Conservation (phyloP, 2,329 filamentous ascomycete species). For the Fonsecaea monophora region DNA sequence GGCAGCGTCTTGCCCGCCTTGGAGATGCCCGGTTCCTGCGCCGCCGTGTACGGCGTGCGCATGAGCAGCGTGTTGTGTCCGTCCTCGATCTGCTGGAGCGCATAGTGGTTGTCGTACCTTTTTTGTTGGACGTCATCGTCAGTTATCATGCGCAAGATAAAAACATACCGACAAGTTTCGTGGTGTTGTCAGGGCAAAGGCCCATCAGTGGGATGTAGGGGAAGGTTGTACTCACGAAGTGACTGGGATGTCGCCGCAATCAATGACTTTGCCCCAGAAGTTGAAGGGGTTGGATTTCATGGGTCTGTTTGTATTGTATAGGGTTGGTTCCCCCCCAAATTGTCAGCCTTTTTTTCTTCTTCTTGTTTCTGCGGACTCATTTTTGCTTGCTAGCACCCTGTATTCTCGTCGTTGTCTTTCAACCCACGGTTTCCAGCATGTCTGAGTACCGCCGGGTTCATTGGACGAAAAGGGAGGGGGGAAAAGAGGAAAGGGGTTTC, state of each 20-base stretch:
- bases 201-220: background rate
- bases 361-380: background rate
- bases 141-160: background rate
- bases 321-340: background rate
- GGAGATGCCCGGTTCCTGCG: slow-evolving; percentile 70
- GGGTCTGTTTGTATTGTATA: slow-evolving; percentile 50
- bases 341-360: background rate
- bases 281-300: slow-evolving; percentile 80
- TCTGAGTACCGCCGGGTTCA: background rate
- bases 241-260: slow-evolving; percentile 85
- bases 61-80: slow-evolving; percentile 79
- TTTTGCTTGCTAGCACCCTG: background rate
- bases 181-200: no score
- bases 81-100: slow-evolving; percentile 83
- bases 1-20: slow-evolving; percentile 78
- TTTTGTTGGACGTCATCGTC: background rate
- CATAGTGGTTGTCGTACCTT: slow-evolving; percentile 82
- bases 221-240: slow-evolving; percentile 67
- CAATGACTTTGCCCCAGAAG: slow-evolving; percentile 78
- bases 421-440: background rate
- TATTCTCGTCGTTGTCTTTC: background rate
- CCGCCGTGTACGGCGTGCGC: slow-evolving; percentile 72
- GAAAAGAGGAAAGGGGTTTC: no score
- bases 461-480: background rate
- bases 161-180: no score